phyloP scores from a whole-genome alignment of 129 eudicot species.

The Daucus carota region DNA sequence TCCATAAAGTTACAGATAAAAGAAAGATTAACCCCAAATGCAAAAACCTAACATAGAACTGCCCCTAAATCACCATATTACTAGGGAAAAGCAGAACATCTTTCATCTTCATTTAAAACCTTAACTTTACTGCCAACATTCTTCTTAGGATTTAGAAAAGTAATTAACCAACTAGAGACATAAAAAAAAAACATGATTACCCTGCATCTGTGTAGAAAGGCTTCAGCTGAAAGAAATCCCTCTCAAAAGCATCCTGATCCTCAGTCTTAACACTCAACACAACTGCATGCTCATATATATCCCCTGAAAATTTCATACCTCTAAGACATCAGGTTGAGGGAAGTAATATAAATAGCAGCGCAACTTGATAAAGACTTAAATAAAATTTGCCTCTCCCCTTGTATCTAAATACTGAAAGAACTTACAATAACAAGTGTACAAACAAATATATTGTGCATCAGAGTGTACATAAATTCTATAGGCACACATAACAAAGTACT shows the following conservation, averaged over 20 bases:
- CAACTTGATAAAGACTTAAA: not conserved
- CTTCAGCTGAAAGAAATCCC: slow-evolving; percentile 91
- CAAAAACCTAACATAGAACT: not conserved
- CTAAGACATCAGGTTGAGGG: not conserved
- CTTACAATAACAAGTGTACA: not conserved
- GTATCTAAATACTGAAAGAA: not conserved
- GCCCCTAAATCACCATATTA: not conserved
- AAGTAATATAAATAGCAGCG: no score
- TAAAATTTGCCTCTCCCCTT: not conserved
- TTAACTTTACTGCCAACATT: not conserved
- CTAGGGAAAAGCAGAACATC: not conserved
- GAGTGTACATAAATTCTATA: no score
- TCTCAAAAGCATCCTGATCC: slow-evolving; percentile 95
- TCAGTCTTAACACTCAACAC: slow-evolving; percentile 83
- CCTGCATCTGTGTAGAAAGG: slow-evolving; percentile 95
- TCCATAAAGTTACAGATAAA: not conserved
- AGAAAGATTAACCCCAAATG: not conserved
- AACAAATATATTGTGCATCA: not conserved
- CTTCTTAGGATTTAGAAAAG: not conserved
- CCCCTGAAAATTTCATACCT: slow-evolving; percentile 45
- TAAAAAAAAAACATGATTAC: slow-evolving; percentile 23
- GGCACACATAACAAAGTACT: not conserved
- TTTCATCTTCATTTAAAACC: not conserved
- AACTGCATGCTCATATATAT: slow-evolving; percentile 90
- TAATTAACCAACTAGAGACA: not conserved